Percentiles rank a stretch among this genome's conserved stretches.
phyloP scores from a whole-genome alignment of 495 filamentous ascomycete species.

The Acidomyces sp. region DNA sequence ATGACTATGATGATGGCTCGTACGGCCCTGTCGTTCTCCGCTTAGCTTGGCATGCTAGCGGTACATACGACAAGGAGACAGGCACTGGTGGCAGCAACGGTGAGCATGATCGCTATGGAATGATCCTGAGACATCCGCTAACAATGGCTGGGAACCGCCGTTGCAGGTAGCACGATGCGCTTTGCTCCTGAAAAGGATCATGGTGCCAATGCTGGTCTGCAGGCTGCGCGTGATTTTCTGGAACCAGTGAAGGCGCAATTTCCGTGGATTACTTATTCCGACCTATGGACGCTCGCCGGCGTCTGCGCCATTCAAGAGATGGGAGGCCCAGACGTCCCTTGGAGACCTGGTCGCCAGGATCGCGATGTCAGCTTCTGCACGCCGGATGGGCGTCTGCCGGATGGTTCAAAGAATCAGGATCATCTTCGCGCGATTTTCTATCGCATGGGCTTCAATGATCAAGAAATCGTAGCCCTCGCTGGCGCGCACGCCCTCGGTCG shows the following conservation, averaged over 20 bases:
- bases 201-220: slow-evolving; percentile 87
- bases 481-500: slow-evolving; percentile 90
- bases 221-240: slow-evolving; percentile 78
- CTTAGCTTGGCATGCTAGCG: slow-evolving; percentile 28
- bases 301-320: slow-evolving; percentile 88
- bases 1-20: slow-evolving; percentile 93
- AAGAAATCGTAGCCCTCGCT: slow-evolving; percentile 80
- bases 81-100: slow-evolving; percentile 89
- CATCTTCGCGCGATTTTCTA: slow-evolving; percentile 89
- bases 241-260: slow-evolving; percentile 80
- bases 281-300: slow-evolving; percentile 88
- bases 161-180: slow-evolving; percentile 97
- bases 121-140: too few species aligned
- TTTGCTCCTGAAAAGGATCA: slow-evolving; percentile 86
- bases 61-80: slow-evolving; percentile 69
- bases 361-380: slow-evolving; percentile 70
- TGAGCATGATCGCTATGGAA: too few species aligned
- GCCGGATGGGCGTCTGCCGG: slow-evolving; percentile 90
- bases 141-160: too few species aligned
- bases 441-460: slow-evolving; percentile 97
- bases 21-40: slow-evolving; percentile 61
- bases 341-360: slow-evolving; percentile 78
- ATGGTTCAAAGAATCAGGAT: slow-evolving; percentile 62
- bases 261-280: slow-evolving; percentile 92
- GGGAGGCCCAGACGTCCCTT: slow-evolving; percentile 77